phyloP scores from a whole-genome alignment of 2,329 filamentous ascomycete genomes.

The Calonectria ilicicola region DNA sequence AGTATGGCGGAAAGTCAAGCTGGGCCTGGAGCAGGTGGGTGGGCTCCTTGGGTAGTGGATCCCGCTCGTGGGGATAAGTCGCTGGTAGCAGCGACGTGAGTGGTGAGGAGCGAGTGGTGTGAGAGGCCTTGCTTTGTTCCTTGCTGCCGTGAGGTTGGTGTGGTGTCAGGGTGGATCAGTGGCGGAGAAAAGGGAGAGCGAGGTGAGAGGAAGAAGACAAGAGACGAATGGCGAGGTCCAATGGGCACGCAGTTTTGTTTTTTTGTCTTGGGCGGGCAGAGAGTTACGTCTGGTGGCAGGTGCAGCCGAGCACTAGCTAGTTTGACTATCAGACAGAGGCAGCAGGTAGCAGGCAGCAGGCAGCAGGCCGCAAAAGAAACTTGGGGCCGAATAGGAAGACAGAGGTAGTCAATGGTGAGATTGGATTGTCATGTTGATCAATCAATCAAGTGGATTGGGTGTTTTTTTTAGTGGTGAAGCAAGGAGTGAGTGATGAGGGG shows the following conservation, averaged over 20 bases:
- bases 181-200: conserved; percentile 17
- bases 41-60: conserved; percentile 14
- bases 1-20: neutral
- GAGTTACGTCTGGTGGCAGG: neutral
- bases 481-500: neutral
- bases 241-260: neutral
- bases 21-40: neutral
- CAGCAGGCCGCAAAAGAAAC: neutral
- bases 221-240: neutral
- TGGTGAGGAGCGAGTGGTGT: neutral
- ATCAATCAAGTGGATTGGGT: neutral
- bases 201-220: neutral
- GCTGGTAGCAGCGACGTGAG: conserved; percentile 4
- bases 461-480: neutral
- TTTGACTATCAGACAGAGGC: neutral
- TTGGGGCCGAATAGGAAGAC: neutral
- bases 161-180: conserved; percentile 20
- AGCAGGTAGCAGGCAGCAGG: neutral
- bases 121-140: conserved; percentile 14
- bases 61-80: conserved; percentile 4
- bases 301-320: neutral
- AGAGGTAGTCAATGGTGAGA: neutral
- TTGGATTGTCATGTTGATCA: conserved; percentile 7
- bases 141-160: conserved; percentile 19
- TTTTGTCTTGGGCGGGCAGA: neutral